Percentiles rank a stretch among this genome's conserved stretches.
Evolutionary conservation across 2,329 filamentous ascomycete genomes (phyloP).

Genomic region (Xylaria digitata): DNA sequence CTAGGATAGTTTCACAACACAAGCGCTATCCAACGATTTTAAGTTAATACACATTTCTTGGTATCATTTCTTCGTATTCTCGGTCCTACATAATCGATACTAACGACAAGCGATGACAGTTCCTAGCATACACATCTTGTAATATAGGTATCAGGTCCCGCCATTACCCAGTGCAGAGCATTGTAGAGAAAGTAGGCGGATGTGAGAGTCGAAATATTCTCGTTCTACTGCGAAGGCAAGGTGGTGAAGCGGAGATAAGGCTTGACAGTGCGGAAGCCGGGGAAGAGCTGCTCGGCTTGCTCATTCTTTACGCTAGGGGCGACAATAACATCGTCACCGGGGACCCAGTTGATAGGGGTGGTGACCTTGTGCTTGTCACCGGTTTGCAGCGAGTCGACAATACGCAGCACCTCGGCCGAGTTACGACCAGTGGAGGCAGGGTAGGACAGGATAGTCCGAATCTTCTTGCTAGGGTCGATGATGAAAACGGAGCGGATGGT

Average conservation of each 20-base stretch:
- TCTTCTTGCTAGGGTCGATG: constrained; percentile 93
- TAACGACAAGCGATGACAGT: not conserved
- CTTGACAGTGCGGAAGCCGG: constrained; percentile 76
- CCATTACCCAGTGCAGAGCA: not conserved
- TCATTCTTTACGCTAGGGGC: constrained; percentile 84
- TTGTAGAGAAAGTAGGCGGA: constrained; percentile 44
- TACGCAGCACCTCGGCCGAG: constrained; percentile 80
- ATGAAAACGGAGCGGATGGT: constrained; percentile 96
- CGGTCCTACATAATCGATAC: constrained; percentile 13
- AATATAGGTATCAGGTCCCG: not conserved
- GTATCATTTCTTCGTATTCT: constrained; percentile 18
- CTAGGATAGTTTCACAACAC: not conserved
- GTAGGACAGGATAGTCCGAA: constrained; percentile 92
- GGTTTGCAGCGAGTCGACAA: constrained; percentile 82
- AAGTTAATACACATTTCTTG: constrained; percentile 5
- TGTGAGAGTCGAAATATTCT: constrained; percentile 14
- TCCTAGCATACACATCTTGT: constrained; percentile 15
- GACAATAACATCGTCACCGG: constrained; percentile 92
- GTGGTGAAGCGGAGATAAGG: constrained; percentile 80
- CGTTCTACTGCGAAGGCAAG: constrained; percentile 65
- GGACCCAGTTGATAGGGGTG: constrained; percentile 90
- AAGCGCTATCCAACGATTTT: not conserved
- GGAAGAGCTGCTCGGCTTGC: constrained; percentile 89
- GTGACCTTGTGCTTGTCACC: constrained; percentile 90
- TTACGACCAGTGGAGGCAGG: constrained; percentile 90